Conservation (phyloP, 2,329 filamentous ascomycete genomes). For the Orbilia oligospora region DNA sequence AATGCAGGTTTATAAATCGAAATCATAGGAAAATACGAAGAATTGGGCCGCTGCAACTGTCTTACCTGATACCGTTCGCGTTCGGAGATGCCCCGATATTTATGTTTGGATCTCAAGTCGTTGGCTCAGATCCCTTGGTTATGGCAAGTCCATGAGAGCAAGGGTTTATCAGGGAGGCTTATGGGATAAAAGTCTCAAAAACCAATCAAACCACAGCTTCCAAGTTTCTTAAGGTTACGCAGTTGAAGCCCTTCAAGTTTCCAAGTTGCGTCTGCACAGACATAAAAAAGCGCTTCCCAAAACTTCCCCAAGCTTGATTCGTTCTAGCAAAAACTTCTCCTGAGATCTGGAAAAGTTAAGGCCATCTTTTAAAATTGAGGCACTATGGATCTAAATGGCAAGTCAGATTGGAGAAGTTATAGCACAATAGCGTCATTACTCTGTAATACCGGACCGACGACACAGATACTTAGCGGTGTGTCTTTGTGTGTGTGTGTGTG, state of each 20-base stretch:
- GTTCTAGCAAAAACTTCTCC: not conserved
- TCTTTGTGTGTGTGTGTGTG: no score
- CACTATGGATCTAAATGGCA: slow-evolving; percentile 15
- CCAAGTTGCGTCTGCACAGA: slow-evolving; percentile 26
- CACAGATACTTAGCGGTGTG: slow-evolving; percentile 24
- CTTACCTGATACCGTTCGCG: slow-evolving; percentile 54
- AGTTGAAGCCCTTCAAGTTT: slow-evolving; percentile 31
- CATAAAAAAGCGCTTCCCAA: slow-evolving; percentile 2
- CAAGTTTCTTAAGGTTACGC: slow-evolving; percentile 35
- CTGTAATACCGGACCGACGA: slow-evolving; percentile 47
- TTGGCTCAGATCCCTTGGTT: slow-evolving; percentile 15
- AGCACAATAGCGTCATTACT: slow-evolving; percentile 51
- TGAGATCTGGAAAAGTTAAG: slow-evolving; percentile 26
- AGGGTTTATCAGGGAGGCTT: slow-evolving; percentile 11
- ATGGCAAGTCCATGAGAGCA: slow-evolving; percentile 32
- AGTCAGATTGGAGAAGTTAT: slow-evolving; percentile 17
- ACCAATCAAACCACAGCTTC: slow-evolving; percentile 30
- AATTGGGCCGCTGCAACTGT: slow-evolving; percentile 31
- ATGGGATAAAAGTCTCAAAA: not conserved
- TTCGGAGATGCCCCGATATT: slow-evolving; percentile 60
- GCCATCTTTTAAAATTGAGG: slow-evolving; percentile 18
- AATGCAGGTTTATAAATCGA: slow-evolving; percentile 30
- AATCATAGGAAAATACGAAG: slow-evolving; percentile 16
- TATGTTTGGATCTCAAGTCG: slow-evolving; percentile 14
- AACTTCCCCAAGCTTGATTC: not conserved